Conservation (phyloP, 2,329 filamentous ascomycete genomes). For the Epichloe amarillans region DNA sequence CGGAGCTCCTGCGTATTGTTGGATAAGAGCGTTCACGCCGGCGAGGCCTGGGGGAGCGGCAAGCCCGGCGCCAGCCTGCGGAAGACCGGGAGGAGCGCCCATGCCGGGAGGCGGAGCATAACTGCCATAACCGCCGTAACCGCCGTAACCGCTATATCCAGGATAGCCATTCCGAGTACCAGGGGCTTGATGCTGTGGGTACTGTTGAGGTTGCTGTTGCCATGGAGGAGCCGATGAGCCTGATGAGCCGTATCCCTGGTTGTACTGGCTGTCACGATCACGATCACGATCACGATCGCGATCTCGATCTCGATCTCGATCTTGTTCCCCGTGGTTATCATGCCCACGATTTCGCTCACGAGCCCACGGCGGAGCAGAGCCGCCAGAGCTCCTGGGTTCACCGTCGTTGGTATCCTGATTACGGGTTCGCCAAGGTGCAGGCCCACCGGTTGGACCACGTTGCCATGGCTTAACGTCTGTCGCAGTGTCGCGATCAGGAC, state of each 20-base stretch:
- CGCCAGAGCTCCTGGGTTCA: constrained; percentile 28
- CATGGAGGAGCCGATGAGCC: constrained; percentile 14
- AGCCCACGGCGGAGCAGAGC: constrained; percentile 46
- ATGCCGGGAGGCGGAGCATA: constrained; percentile 32
- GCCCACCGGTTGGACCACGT: constrained; percentile 67
- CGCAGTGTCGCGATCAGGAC: constrained; percentile 36
- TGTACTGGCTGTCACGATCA: constrained; percentile 16
- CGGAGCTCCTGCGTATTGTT: constrained; percentile 48
- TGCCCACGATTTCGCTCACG: constrained; percentile 42
- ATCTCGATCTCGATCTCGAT: constrained; percentile 7
- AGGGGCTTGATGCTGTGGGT: constrained; percentile 35
- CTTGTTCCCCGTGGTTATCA: constrained; percentile 21
- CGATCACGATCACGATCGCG: constrained; percentile 1
- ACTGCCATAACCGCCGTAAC: constrained; percentile 33
- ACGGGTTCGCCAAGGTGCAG: constrained; percentile 64
- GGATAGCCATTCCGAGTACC: constrained; percentile 44
- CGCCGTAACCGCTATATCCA: constrained; percentile 32
- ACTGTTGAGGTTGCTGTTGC: constrained; percentile 30
- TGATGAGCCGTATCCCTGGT: constrained; percentile 10
- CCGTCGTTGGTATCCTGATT: constrained; percentile 37
- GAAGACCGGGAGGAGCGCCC: constrained; percentile 27
- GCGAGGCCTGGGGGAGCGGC: constrained; percentile 43
- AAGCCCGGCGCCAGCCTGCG: constrained; percentile 32
- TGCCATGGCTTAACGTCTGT: constrained; percentile 74
- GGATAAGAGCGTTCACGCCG: constrained; percentile 51